Evolutionary conservation across 805 yeast species (phyloP).

Genomic region (Teunomyces aglyptinius): DNA sequence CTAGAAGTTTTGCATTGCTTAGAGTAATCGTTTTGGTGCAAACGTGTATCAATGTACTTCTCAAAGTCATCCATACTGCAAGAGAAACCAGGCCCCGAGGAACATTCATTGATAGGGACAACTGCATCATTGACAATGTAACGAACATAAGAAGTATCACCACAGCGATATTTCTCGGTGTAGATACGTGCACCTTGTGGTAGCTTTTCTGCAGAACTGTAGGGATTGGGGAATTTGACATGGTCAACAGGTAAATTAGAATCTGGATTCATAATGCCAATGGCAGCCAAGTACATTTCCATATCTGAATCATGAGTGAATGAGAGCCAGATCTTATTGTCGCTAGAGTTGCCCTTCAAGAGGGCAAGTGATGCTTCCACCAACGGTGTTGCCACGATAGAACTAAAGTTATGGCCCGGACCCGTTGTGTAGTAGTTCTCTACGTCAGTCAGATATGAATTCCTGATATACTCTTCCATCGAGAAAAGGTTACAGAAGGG

Average conservation of each 20-base stretch:
- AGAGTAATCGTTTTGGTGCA: conserved; percentile 23
- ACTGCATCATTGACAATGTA: conserved; percentile 42
- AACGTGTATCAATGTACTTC: conserved; percentile 25
- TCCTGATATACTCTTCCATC: conserved; percentile 60
- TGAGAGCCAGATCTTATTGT: conserved; percentile 59
- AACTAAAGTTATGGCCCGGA: conserved; percentile 57
- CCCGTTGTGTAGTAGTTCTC: conserved; percentile 61
- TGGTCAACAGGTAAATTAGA: conserved; percentile 44
- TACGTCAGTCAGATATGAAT: conserved; percentile 60
- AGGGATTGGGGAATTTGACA: conserved; percentile 48
- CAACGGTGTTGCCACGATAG: conserved; percentile 58
- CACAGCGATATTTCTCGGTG: conserved; percentile 36
- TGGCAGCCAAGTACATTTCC: conserved; percentile 58
- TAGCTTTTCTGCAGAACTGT: conserved; percentile 38
- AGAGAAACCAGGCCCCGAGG: conserved; percentile 42
- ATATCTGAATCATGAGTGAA: conserved; percentile 77
- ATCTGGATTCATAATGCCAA: conserved; percentile 52
- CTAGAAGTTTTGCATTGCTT: conserved; percentile 25
- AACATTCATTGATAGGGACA: conserved; percentile 32
- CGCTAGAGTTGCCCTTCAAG: conserved; percentile 41
- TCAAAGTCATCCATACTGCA: conserved; percentile 38
- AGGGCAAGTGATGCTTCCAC: conserved; percentile 48
- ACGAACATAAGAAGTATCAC: conserved; percentile 33
- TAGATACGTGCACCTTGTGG: conserved; percentile 44
- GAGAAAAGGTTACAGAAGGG: conserved; percentile 68